Evolutionary conservation across 768 basidiomycete genomes (phyloP).

Genomic region (Kwoniella botswanensis): DNA sequence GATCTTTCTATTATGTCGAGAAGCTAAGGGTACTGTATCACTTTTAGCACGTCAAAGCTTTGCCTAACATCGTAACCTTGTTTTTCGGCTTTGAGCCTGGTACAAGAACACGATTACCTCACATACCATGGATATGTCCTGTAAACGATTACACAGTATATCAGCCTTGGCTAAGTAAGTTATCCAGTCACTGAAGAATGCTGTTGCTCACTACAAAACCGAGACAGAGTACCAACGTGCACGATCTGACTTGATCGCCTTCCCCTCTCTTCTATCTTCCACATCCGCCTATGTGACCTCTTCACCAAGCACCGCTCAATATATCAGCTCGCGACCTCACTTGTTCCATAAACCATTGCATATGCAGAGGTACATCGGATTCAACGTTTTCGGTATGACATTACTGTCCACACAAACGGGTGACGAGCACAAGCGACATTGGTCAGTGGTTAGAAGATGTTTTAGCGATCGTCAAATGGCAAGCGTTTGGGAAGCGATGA

Average conservation of each 20-base stretch:
- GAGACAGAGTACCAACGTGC: slow-evolving; percentile 33
- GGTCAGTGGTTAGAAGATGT: slow-evolving; percentile 33
- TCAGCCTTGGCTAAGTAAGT: slow-evolving; percentile 42
- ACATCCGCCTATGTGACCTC: slow-evolving; percentile 33
- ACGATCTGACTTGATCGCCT: slow-evolving; percentile 38
- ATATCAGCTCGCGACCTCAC: slow-evolving; percentile 10
- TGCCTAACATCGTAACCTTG: slow-evolving; percentile 28
- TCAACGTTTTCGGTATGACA: slow-evolving; percentile 37
- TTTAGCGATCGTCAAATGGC: slow-evolving; percentile 33
- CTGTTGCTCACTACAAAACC: neutral
- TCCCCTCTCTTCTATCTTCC: slow-evolving; percentile 16
- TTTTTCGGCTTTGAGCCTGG: slow-evolving; percentile 40
- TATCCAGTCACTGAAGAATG: neutral
- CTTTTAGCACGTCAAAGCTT: slow-evolving; percentile 30
- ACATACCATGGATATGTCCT: slow-evolving; percentile 40
- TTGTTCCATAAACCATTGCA: slow-evolving; percentile 29
- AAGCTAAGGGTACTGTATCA: neutral
- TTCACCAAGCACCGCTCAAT: slow-evolving; percentile 10
- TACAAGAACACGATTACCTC: slow-evolving; percentile 28
- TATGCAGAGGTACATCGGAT: slow-evolving; percentile 24
- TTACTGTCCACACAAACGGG: slow-evolving; percentile 32
- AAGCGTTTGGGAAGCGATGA: slow-evolving; percentile 29
- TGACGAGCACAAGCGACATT: slow-evolving; percentile 34
- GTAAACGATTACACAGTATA: slow-evolving; percentile 29
- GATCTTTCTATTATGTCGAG: no score